Percentiles rank a stretch among this genome's conserved stretches.
phyloP scores from a whole-genome alignment of 805 yeast species.

The Saccharomycopsis malanga region DNA sequence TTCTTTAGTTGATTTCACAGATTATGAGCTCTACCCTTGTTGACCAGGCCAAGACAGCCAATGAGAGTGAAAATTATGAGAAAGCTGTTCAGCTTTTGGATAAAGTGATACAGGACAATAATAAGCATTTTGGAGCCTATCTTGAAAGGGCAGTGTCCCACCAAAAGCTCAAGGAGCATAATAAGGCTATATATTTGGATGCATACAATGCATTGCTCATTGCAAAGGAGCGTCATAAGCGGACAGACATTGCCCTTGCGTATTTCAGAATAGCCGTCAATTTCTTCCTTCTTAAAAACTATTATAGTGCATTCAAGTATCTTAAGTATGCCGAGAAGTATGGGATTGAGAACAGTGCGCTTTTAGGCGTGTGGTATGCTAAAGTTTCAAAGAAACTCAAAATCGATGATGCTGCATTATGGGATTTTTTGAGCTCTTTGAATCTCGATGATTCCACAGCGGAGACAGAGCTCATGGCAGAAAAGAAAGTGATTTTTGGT shows the following conservation, averaged over 20 bases:
- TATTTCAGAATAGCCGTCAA: constrained; percentile 44
- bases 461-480: constrained; percentile 4
- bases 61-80: constrained; percentile 39
- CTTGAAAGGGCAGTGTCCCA: constrained; percentile 44
- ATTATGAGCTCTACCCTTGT: background rate
- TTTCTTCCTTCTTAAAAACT: constrained; percentile 39
- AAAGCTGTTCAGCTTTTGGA: constrained; percentile 39
- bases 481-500: background rate
- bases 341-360: constrained; percentile 36
- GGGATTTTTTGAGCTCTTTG: constrained; percentile 3
- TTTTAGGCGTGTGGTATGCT: constrained; percentile 40
- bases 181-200: constrained; percentile 38
- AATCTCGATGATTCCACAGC: constrained; percentile 6
- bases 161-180: constrained; percentile 41
- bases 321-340: constrained; percentile 37
- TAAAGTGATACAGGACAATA: constrained; percentile 35
- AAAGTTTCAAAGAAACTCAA: constrained; percentile 19
- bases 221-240: constrained; percentile 41
- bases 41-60: constrained; percentile 34
- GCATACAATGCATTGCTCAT: constrained; percentile 38
- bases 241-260: constrained; percentile 40
- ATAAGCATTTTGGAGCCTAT: constrained; percentile 41
- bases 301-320: constrained; percentile 34
- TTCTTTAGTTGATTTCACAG: no score
- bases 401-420: background rate